Base-by-base conservation (phyloP, 2,329 filamentous ascomycete genomes). In the Furcasterigmium furcatum region DNA sequence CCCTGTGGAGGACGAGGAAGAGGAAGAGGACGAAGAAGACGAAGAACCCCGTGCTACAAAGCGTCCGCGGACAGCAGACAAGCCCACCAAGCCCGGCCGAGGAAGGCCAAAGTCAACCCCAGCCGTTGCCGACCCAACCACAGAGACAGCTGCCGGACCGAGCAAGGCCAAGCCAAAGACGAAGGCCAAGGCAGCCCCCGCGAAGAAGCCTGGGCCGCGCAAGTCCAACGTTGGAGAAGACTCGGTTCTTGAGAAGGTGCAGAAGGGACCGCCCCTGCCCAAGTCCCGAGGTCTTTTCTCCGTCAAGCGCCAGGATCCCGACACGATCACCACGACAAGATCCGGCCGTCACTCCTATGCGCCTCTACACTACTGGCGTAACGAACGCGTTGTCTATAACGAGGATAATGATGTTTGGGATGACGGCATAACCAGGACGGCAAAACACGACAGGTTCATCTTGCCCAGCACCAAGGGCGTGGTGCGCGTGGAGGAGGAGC, bases 291-390 rank as follows among this genome's bases (percentile, higher is more conserved):
- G 78, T 2, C 66, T 82, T 10, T 71, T 80, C 20, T 78, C 77
- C 42, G 61, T 73, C 43, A 73, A 75, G 35, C 70, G 70, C 25
- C 69, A 72, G 48, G 71, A 71, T 9, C 63, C 70, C 1, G 74
- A 82, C 44, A 71, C 67, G 21, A 71, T 79, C 50, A 73, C 73
- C 24, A 78, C 74, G 38, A 88, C 85, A 42, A 84, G 90, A 44
- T 92, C 86, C 12, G 91, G 90, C 3, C 82, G 94, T 46, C 80
- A 82, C 43, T 89, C 88, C 9, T 84, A 89, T 50, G 81, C 82
- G 49, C 94, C 91, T 1, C 68, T 96, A 27, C 82, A 88, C 21
- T 95, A 79, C 61, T 97, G 92, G 92, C 84, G 84, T 56, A 91
- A 91, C 53, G 92, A 97, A 62, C 80, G 80, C 44, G 80, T 87